Base-by-base conservation (phyloP, 768 basidiomycete genomes). In the Boletus fagicola region DNA sequence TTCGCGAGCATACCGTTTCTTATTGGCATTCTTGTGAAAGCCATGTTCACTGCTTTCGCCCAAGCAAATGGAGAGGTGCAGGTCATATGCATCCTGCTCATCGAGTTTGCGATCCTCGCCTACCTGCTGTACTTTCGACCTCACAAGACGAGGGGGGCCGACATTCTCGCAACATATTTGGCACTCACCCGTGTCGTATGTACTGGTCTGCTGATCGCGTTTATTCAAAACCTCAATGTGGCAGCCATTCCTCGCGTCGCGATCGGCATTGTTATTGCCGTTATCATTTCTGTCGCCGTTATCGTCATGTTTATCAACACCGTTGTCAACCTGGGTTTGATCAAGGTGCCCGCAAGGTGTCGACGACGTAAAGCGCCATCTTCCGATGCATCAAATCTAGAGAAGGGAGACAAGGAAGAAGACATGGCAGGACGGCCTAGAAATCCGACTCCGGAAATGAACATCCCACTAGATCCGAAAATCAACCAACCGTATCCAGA, bases 191-290 rank as follows among this genome's bases (percentile, higher is more conserved):
- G 93, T 28, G 74, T 95, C 9, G 75, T 86, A 12, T 86, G 83
- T 54, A 84, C 86, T 28, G 87, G 84, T 7, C 68, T 93, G 22
- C 75, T 90, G 75, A 80, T 96, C 59, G 83, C 90, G 0, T 97
- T 94, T 70, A 74, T 92, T 47, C 80, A 90, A 60, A 75, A 72
- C 10, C 67, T 94, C 26, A 70, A 77, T 7, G 79, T 94, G 35
- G 73, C 78, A 18, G 78, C 93, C 40, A 96, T 96, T 63, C 86
- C 90, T 1, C 83, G 93, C 20, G 88, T 90, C 2, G 86, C 82
- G 35, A 86, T 97, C 54, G 93, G 92, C 22, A 79, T 90, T 55
- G 80, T 92, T 59, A 78, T 84, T 39, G 83, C 86, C 13, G 82
- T 88, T 33, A 77, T 93, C 38, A 88, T 84, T 68, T 87, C 88